Evolutionary conservation across 257 asterid species (phyloP).

Genomic region (Solanum lignicaule): DNA sequence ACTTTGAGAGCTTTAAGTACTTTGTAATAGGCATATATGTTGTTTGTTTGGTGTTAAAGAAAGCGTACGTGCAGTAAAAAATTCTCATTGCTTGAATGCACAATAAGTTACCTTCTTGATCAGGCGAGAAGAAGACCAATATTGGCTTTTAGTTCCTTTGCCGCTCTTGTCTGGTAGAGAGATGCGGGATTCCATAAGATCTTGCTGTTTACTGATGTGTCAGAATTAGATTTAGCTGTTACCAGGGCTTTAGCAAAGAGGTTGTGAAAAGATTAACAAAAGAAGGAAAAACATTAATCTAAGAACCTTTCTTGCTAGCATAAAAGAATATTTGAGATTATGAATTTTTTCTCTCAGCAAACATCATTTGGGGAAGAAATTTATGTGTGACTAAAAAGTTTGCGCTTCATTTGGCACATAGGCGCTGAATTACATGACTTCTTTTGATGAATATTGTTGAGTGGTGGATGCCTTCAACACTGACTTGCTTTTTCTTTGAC

Average conservation of each 20-base stretch:
- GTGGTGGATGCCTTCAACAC: slow-evolving; percentile 6
- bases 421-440: neutral
- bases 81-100: neutral
- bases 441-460: neutral
- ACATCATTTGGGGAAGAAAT: neutral
- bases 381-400: neutral
- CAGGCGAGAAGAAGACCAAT: neutral
- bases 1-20: neutral
- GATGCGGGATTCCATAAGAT: neutral
- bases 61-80: neutral
- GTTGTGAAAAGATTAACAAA: neutral
- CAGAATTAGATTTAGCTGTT: neutral
- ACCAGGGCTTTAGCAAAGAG: neutral
- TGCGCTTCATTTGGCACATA: neutral
- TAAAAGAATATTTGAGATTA: neutral
- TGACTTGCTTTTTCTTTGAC: slow-evolving; percentile 23
- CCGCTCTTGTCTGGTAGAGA: neutral
- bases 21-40: neutral
- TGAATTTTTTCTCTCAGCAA: neutral
- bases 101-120: neutral
- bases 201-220: neutral
- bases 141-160: neutral
- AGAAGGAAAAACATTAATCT: neutral
- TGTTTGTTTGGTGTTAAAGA: neutral
- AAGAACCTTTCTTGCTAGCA: slow-evolving; percentile 1